Base-by-base conservation (phyloP, 1,139 yeast genomes). In the Meyerozyma guilliermondii region DNA sequence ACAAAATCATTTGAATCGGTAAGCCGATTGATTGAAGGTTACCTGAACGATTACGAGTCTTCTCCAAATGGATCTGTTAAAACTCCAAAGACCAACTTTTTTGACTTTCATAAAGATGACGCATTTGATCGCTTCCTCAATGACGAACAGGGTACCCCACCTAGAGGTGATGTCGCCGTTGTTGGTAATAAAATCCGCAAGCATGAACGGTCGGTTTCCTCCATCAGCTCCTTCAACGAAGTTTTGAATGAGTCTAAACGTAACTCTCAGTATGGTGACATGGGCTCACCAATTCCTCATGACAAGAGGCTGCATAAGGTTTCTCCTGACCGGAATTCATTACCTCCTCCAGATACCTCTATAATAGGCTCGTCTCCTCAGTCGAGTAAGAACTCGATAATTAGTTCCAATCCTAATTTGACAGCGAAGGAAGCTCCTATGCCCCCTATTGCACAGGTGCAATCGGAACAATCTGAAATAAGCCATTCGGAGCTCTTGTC, bases 71-170 rank as follows among this genome's bases (percentile, higher is more conserved):
- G 11, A 10, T 17, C 36, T 16, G 20, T 17, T 2, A 23, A 7
- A 14, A 23, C 38, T 4, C 38, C 38, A 20, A 33, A 17, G 17
- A 7, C 39, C 31, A 27, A 26, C 20, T 38, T 20, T 22, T 49
- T 50, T 39, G 58, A 53, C 29, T 54, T 47, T 42, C 43, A 46
- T 14, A 43, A 50, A 13, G 46, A 50, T 14, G 50, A 50, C 18
- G 45, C 47, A 22, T 57, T 63, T 38, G 53, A 60, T 14, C 55
- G 49, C 13, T 58, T 62, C 26, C 45, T 66, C 28, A 52, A 59
- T 34, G 70, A 65, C 41, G 50, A 50, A 5, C 65, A 65, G 44
- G 66, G 59, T 34, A 70, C 66, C 1, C 74, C 74, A 3, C 68
- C 70, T 1, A 52, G 73, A 43, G 71, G 71, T 1, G 74, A 68